Percentiles rank a stretch among this genome's conserved stretches.
Evolutionary conservation across 139 green algal species (phyloP).

Genomic region (Deuterostichococcus epilithicus): DNA sequence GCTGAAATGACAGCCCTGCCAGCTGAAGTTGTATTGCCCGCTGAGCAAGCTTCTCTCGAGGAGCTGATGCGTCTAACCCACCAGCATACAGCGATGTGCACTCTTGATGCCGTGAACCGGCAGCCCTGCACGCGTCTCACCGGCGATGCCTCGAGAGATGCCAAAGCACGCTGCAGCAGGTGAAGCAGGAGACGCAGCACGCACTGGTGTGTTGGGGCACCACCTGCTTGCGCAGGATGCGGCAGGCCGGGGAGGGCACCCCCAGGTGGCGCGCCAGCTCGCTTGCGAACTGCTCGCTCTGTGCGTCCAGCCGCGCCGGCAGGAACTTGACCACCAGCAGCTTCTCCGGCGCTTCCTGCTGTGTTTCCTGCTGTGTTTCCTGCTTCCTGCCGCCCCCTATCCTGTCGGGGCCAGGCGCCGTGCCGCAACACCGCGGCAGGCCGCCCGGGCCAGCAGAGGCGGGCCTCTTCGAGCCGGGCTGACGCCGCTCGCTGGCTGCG

Average conservation of each 20-base stretch:
- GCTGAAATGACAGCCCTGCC: background rate
- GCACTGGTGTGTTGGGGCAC: background rate
- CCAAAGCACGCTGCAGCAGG: background rate
- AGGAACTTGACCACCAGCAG: constrained; percentile 70
- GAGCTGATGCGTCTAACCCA: too few species aligned
- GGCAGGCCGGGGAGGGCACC: constrained; percentile 53
- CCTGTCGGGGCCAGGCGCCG: too few species aligned
- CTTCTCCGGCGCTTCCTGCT: constrained; percentile 11
- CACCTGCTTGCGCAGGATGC: constrained; percentile 9
- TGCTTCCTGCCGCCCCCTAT: too few species aligned
- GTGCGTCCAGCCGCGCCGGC: constrained; percentile 39
- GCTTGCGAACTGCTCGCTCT: constrained; percentile 78
- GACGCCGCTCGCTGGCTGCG: too few species aligned
- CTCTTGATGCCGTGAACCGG: too few species aligned
- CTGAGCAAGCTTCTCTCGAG: too few species aligned
- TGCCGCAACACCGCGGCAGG: too few species aligned
- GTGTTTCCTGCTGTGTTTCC: background rate
- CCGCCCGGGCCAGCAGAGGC: too few species aligned
- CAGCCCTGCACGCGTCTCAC: background rate
- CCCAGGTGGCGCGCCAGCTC: constrained; percentile 72
- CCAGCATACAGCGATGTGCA: too few species aligned
- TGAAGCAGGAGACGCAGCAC: background rate
- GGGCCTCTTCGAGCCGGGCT: too few species aligned
- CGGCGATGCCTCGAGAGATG: background rate
- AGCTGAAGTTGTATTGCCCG: too few species aligned